A percentile compares a stretch with the other conserved stretches of the same genome.
These are phyloP conservation scores for Aspergillus alliaceus DNA, from an alignment of 2,329 filamentous ascomycete species.

Conservation along the genomic window DNA sequence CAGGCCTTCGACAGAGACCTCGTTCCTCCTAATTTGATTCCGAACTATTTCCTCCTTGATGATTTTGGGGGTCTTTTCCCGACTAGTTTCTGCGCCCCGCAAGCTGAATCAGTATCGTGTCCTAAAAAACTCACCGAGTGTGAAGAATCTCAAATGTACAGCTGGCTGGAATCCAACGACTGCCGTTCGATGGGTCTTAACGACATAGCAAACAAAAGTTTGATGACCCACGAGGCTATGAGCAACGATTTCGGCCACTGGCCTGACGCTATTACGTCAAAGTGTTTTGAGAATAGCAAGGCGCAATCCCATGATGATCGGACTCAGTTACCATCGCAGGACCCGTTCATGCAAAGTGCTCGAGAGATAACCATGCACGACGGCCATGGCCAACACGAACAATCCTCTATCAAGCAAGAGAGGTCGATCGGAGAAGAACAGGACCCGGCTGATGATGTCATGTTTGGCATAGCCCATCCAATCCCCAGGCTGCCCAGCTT, in stretches of 20 bases:
- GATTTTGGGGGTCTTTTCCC: neutral
- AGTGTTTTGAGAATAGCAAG: neutral
- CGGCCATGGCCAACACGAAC: neutral
- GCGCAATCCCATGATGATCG: neutral
- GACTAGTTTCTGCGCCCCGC: conserved; percentile 2
- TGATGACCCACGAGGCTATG: conserved; percentile 1
- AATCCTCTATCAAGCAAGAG: neutral
- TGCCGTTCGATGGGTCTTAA: neutral
- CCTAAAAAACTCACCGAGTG: neutral
- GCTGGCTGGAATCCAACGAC: conserved; percentile 1
- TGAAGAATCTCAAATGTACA: conserved; percentile 5
- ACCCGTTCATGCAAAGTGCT: neutral
- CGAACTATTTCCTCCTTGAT: neutral
- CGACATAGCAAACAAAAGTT: conserved; percentile 6
- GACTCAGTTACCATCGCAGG: conserved; percentile 5
- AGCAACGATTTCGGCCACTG: conserved; percentile 7
- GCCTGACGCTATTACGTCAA: conserved; percentile 3
- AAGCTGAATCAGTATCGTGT: neutral
- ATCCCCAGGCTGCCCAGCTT: conserved; percentile 3
- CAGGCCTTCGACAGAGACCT: conserved; percentile 6
- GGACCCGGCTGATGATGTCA: neutral
- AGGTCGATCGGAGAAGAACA: neutral
- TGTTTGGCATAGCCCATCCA: conserved; percentile 13
- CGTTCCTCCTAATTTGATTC: conserved; percentile 2
- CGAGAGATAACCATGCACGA: neutral